phyloP scores from a whole-genome alignment of 352 stramenopile genomes.

The Globisporangium barbulae region DNA sequence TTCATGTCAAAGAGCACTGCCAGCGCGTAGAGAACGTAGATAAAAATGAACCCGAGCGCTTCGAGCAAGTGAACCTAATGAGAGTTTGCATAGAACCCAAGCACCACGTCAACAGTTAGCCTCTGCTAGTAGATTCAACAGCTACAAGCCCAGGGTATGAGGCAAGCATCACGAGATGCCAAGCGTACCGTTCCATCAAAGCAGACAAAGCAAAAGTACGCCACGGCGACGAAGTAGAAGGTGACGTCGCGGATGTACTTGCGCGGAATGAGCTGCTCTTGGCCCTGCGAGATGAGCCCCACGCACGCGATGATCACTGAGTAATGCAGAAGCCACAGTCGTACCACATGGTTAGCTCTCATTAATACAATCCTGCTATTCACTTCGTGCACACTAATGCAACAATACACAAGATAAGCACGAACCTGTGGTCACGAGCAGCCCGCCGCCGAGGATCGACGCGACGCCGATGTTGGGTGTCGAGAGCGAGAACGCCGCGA shows the following conservation, averaged over 20 bases:
- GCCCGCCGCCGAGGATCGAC: slow-evolving; percentile 61
- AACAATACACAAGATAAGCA: background rate
- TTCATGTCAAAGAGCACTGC: slow-evolving; percentile 60
- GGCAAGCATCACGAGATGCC: background rate
- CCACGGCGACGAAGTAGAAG: slow-evolving; percentile 68
- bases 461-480: slow-evolving; percentile 70
- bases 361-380: background rate
- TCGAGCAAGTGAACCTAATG: slow-evolving; percentile 48
- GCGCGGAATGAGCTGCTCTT: slow-evolving; percentile 73
- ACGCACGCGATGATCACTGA: slow-evolving; percentile 72
- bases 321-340: background rate
- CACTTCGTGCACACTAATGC: background rate
- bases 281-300: slow-evolving; percentile 57
- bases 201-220: slow-evolving; percentile 73
- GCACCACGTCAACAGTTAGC: background rate
- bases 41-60: slow-evolving; percentile 65
- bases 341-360: background rate
- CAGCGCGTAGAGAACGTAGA: slow-evolving; percentile 63
- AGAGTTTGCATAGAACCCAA: background rate
- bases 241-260: slow-evolving; percentile 71
- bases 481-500: slow-evolving; percentile 58
- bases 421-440: slow-evolving; percentile 66
- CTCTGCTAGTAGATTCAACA: no score
- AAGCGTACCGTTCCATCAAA: slow-evolving; percentile 42
- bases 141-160: background rate